Base-by-base conservation (phyloP, 192 early-diverging fungal genomes). In the Linnemannia hyalina region DNA sequence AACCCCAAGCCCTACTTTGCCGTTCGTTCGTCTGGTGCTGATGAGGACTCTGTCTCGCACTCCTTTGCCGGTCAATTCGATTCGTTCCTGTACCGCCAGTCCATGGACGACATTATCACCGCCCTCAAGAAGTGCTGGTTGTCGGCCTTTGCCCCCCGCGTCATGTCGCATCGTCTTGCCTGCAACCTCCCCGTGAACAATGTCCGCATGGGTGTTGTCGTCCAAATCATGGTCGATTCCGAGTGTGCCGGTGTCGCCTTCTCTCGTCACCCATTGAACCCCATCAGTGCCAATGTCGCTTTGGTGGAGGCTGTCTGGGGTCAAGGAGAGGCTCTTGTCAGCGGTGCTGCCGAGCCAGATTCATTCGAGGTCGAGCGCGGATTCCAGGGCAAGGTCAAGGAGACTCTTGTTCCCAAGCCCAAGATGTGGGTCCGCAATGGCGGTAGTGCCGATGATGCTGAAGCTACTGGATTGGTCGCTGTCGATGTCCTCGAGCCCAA, bases 41-140 rank as follows among this genome's bases (percentile, higher is more conserved):
- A 90, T 26, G 90, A 91, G 78, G 90, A 91, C 69, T 80, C 91
- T 6, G 90, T 90, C 16, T 88, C 87, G 7, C 90, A 90, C 36
- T 89, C 88, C 16, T 91, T 91, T 55, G 90, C 90, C 22, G 90
- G 90, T n/a, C 90, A 91, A 71, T 90, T 91, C 47, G 90, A 91
- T n/a, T 89, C 88, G 16, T 91, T 88, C 80, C 71, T 91, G 32
- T 91, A 91, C 72, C 80, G 91, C 36, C 77, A 80, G 38, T 87
- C 88, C 1, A 88, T 88, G 71, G 81, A 87, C 26, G 81, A 80
- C 35, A 85, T 91, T 72, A 42, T 91, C 18, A 70, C 65, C 16
- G 90, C 90, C 1, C 76, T 86, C 35, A 80, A 88, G 55, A 89
- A 80, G 44, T 91, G 90, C 72, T 91, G 86, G 83, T 80, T 90